phyloP scores from a whole-genome alignment of 2,329 filamentous ascomycete species.

The Gremmenia infestans region DNA sequence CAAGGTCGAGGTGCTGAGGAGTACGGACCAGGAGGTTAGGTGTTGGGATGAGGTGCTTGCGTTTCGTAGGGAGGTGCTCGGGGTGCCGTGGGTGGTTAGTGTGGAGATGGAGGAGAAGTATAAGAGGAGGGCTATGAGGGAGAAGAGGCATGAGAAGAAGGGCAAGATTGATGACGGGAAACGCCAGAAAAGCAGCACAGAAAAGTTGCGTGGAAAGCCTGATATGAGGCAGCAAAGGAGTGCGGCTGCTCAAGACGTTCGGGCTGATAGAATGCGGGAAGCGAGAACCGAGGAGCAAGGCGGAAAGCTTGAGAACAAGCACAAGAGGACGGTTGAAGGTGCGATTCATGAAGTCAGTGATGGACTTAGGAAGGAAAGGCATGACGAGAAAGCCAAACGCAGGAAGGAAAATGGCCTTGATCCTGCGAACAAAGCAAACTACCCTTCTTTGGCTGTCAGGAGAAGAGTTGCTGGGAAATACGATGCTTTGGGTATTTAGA shows the following conservation, averaged over 20 bases:
- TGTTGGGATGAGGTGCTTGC: conserved; percentile 52
- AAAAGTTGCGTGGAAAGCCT: background rate
- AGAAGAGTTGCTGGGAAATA: conserved; percentile 21
- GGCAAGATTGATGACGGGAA: background rate
- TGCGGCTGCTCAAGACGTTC: background rate
- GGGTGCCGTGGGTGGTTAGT: conserved; percentile 50
- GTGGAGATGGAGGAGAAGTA: conserved; percentile 45
- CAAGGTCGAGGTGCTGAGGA: conserved; percentile 42
- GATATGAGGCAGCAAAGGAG: background rate
- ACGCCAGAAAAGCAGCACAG: background rate
- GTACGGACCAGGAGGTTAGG: conserved; percentile 51
- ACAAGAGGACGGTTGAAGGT: background rate
- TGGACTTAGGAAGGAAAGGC: background rate
- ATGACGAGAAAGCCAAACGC: conserved; percentile 4
- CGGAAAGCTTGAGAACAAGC: background rate
- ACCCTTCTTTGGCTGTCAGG: conserved; percentile 18
- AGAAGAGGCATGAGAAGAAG: conserved; percentile 2
- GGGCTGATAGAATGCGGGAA: background rate
- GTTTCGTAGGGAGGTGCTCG: conserved; percentile 48
- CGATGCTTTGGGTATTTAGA: conserved; percentile 22
- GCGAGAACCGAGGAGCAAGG: background rate
- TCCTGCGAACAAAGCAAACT: conserved; percentile 11
- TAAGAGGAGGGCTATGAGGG: conserved; percentile 11
- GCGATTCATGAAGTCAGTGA: background rate
- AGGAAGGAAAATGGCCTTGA: conserved; percentile 5